A percentile compares a stretch with the other conserved stretches of the same genome.
phyloP scores from a whole-genome alignment of 2,329 filamentous ascomycete genomes.

The Verticillium nubilum region DNA sequence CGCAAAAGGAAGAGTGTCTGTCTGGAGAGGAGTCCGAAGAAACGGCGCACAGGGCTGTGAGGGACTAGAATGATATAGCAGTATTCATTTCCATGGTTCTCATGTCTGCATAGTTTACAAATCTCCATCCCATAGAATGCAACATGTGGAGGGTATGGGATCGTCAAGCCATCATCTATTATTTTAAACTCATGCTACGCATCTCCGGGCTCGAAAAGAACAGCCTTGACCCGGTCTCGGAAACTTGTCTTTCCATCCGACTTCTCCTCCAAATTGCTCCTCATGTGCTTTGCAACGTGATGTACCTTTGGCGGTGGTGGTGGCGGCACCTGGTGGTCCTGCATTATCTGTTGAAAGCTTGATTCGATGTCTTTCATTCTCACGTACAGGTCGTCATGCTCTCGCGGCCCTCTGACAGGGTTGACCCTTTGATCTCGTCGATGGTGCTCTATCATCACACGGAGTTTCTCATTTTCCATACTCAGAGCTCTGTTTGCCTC shows the following conservation, averaged over 20 bases:
- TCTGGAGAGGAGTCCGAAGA: background rate
- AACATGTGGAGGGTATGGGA: background rate
- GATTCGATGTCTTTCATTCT: background rate
- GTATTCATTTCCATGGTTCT: background rate
- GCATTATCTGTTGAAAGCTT: background rate
- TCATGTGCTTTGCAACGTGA: background rate
- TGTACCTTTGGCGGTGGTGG: background rate
- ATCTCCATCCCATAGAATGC: background rate
- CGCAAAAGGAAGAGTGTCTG: background rate
- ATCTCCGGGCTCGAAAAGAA: background rate
- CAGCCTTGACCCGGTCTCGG: background rate
- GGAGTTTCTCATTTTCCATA: background rate
- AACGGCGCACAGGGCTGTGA: background rate
- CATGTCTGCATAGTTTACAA: too few species aligned
- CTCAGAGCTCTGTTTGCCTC: background rate
- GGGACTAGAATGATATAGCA: background rate
- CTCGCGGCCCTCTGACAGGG: background rate
- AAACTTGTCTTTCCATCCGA: background rate
- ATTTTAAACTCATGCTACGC: background rate
- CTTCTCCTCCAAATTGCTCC: background rate
- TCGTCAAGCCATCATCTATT: background rate
- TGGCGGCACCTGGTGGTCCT: background rate
- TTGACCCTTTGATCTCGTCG: background rate
- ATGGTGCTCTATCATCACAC: background rate
- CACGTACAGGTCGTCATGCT: background rate